Percentiles rank a stretch among this genome's conserved stretches.
Conservation (phyloP, 208 protist genomes). For the Trypanosoma melophagium region DNA sequence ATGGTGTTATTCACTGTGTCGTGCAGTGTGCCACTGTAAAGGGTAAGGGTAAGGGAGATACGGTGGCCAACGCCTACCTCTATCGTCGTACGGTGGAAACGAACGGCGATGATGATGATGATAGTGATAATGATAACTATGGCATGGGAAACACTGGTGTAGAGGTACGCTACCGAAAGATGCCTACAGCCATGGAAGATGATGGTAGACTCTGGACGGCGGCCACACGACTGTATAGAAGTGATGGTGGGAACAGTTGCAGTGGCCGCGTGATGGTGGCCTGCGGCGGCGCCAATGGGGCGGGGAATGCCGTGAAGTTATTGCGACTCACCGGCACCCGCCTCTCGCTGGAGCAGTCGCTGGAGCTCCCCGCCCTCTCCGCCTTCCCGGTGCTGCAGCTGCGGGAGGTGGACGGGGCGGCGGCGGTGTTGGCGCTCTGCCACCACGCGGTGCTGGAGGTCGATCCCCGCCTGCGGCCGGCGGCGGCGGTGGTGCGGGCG, state of each 20-base stretch:
- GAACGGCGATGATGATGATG: conserved; percentile 6
- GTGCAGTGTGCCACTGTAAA: conserved; percentile 37
- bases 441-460: conserved; percentile 55
- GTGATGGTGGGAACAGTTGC: conserved; percentile 4
- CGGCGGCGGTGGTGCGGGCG: conserved; percentile 29
- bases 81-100: conserved; percentile 36
- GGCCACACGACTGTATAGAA: conserved; percentile 14
- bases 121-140: conserved; percentile 12
- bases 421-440: conserved; percentile 32
- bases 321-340: conserved; percentile 40
- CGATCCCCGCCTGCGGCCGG: conserved; percentile 18
- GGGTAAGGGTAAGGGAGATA: background rate
- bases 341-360: conserved; percentile 34
- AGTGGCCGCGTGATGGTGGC: conserved; percentile 29
- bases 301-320: conserved; percentile 32
- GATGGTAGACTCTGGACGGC: conserved; percentile 25
- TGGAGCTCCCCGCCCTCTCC: conserved; percentile 38
- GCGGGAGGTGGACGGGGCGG: conserved; percentile 39
- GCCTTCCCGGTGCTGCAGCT: conserved; percentile 47
- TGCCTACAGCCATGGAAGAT: conserved; percentile 42
- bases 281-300: conserved; percentile 20
- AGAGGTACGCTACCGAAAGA: conserved; percentile 41
- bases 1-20: conserved; percentile 50
- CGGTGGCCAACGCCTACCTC: conserved; percentile 36
- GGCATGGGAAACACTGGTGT: background rate